phyloP scores from a whole-genome alignment of 2,329 filamentous ascomycete species.

The Talaromyces atroroseus region DNA sequence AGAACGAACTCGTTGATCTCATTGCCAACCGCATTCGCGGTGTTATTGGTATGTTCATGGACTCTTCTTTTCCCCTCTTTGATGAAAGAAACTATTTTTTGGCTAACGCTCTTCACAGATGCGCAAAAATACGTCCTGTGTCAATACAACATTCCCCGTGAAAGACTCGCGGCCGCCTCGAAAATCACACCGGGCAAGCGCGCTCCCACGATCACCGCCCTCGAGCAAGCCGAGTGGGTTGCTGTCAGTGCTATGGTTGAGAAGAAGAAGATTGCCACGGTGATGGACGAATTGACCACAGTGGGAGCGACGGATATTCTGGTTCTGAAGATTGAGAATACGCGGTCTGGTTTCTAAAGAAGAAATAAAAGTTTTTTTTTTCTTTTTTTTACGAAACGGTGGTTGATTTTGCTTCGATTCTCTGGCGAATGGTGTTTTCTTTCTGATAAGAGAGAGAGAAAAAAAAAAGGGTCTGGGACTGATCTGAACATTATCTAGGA shows the following conservation, averaged over 20 bases:
- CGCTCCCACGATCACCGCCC: conserved; percentile 80
- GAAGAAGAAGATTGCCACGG: conserved; percentile 74
- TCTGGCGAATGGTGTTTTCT: conserved; percentile 27
- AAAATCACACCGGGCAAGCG: conserved; percentile 89
- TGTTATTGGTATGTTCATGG: conserved; percentile 65
- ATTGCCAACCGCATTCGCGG: conserved; percentile 83
- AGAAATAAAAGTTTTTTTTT: background rate
- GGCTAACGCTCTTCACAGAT: conserved; percentile 40
- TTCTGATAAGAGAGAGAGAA: no score
- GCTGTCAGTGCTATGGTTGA: conserved; percentile 93
- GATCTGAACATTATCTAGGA: background rate
- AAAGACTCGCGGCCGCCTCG: conserved; percentile 60
- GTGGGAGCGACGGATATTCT: conserved; percentile 80
- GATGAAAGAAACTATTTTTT: background rate
- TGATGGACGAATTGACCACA: conserved; percentile 77
- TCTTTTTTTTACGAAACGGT: background rate
- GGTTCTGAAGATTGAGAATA: conserved; percentile 80
- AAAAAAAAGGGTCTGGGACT: background rate
- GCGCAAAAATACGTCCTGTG: conserved; percentile 92
- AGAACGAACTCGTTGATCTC: conserved; percentile 74
- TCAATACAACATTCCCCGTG: conserved; percentile 86
- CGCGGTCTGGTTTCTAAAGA: conserved; percentile 41
- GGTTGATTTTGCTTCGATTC: background rate
- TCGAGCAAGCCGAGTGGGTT: conserved; percentile 88
- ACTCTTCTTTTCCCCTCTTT: background rate